phyloP scores from a whole-genome alignment of 2,329 filamentous ascomycete species.

The Apiospora koreana region DNA sequence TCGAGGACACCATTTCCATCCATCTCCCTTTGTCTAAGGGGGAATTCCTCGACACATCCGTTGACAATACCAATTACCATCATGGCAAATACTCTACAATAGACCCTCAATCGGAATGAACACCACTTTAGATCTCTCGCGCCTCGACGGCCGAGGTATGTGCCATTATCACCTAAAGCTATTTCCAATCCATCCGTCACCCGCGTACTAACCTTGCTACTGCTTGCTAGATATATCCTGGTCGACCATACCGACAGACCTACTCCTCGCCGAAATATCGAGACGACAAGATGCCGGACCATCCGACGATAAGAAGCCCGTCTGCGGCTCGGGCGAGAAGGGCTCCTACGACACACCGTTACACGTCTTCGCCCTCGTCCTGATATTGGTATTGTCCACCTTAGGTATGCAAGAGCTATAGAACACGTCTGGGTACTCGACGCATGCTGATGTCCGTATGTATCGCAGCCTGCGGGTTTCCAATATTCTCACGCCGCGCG shows the following conservation, averaged over 20 bases:
- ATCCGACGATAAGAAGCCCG: constrained; percentile 42
- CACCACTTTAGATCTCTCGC: constrained; percentile 1
- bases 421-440: background rate
- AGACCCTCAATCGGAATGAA: background rate
- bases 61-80: background rate
- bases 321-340: constrained; percentile 53
- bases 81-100: background rate
- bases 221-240: constrained; percentile 27
- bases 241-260: constrained; percentile 53
- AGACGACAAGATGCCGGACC: constrained; percentile 41
- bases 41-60: background rate
- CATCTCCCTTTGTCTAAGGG: background rate
- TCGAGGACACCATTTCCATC: background rate
- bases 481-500: constrained; percentile 62
- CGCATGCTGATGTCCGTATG: background rate
- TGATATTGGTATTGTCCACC: constrained; percentile 65
- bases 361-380: constrained; percentile 67
- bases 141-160: constrained; percentile 8
- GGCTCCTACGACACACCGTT: constrained; percentile 65
- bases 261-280: constrained; percentile 54
- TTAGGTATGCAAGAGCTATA: constrained; percentile 43
- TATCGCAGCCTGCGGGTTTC: constrained; percentile 62
- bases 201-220: background rate
- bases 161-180: background rate
- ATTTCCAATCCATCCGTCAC: background rate